Conservation (phyloP, 441 rosid genomes). For the Populus hybrid region DNA sequence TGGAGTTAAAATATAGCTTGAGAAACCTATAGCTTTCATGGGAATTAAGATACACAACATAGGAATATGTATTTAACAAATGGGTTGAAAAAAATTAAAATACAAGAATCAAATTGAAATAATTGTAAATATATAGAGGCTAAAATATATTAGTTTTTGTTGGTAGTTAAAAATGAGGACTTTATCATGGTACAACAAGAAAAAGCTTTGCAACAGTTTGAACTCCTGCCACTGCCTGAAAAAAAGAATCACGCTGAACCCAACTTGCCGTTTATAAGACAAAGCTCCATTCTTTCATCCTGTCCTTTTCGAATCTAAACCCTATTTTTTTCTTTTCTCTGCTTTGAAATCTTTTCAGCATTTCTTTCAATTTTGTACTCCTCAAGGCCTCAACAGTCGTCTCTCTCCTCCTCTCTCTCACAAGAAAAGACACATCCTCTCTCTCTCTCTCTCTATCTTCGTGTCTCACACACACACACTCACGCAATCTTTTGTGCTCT, state of each 20-base stretch:
- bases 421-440: neutral
- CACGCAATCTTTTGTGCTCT: neutral
- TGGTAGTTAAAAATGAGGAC: neutral
- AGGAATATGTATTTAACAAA: too few species aligned
- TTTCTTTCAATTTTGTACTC: neutral
- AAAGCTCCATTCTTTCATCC: neutral
- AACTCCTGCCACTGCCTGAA: neutral
- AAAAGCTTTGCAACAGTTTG: neutral
- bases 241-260: neutral
- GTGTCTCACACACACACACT: neutral
- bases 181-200: neutral
- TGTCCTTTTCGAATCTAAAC: constrained; percentile 12
- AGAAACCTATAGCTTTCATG: too few species aligned
- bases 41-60: too few species aligned
- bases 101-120: neutral
- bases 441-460: neutral
- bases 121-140: neutral
- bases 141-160: neutral
- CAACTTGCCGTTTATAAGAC: neutral
- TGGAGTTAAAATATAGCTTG: neutral
- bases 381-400: neutral
- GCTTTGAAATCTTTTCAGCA: neutral
- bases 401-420: neutral
- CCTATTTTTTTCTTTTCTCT: neutral
- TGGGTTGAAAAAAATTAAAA: neutral